Conservation (phyloP, 1,139 yeast species). For the Suhomyces taliae region DNA sequence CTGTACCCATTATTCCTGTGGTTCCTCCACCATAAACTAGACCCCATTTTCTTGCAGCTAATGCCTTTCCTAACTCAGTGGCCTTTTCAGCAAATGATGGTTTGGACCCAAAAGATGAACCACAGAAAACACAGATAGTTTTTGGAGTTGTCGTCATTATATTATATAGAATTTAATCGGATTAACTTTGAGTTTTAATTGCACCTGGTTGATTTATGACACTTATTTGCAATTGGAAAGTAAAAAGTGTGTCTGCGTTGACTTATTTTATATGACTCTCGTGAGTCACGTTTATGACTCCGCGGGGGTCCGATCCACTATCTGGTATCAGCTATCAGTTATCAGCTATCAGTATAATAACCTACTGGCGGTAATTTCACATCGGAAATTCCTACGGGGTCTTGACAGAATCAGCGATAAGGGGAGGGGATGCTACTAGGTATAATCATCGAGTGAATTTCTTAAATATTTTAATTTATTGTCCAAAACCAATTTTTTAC, state of each 20-base stretch:
- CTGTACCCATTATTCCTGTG: conserved; percentile 82
- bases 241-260: neutral
- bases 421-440: too few species aligned
- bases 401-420: too few species aligned
- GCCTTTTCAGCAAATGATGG: conserved; percentile 56
- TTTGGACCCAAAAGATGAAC: conserved; percentile 71
- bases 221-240: too few species aligned
- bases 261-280: neutral
- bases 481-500: too few species aligned
- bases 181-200: neutral
- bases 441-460: too few species aligned
- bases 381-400: too few species aligned
- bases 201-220: too few species aligned
- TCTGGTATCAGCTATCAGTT: too few species aligned
- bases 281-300: conserved; percentile 1
- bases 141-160: conserved; percentile 30
- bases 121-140: conserved; percentile 81
- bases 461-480: too few species aligned
- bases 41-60: conserved; percentile 67
- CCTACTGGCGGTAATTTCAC: too few species aligned
- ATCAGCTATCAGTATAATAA: too few species aligned
- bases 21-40: conserved; percentile 92
- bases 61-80: conserved; percentile 52
- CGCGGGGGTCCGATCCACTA: conserved; percentile 4
- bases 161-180: neutral